Conservation (phyloP, 164 flowering plant genomes). For the Vitis rotundifolia region DNA sequence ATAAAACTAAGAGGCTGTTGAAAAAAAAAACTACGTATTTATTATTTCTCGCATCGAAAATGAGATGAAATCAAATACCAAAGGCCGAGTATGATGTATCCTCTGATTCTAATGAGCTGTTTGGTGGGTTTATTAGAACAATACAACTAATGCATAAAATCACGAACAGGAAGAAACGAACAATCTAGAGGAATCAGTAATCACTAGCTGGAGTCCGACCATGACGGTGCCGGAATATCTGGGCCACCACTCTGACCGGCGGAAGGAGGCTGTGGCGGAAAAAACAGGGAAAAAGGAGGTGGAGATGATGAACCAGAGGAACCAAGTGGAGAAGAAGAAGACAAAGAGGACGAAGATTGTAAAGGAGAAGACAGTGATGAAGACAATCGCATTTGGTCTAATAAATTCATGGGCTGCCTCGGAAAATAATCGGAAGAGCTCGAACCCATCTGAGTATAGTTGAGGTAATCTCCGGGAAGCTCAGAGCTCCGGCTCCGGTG, state of each 20-base stretch:
- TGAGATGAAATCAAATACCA: too few relatives aligned
- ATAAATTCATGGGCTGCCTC: slow-evolving; percentile 16
- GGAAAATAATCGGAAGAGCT: not conserved
- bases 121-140: too few relatives aligned
- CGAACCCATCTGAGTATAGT: not conserved
- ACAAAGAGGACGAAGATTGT: not conserved
- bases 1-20: too few relatives aligned
- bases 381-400: slow-evolving; percentile 17
- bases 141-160: too few relatives aligned
- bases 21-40: too few relatives aligned
- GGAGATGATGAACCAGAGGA: not conserved
- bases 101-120: too few relatives aligned
- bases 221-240: not conserved
- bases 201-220: not conserved
- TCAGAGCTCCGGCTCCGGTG: slow-evolving; percentile 1
- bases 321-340: not conserved
- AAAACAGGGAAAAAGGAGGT: slow-evolving; percentile 5
- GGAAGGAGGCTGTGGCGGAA: not conserved
- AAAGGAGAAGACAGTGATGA: not conserved
- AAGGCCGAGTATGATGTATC: too few relatives aligned
- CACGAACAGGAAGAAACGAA: not conserved
- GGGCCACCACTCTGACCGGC: not conserved
- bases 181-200: not conserved
- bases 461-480: not conserved
- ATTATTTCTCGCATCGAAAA: too few relatives aligned